Evolutionary conservation across 805 yeast species (phyloP).

Genomic region (Lipomyces orientalis): DNA sequence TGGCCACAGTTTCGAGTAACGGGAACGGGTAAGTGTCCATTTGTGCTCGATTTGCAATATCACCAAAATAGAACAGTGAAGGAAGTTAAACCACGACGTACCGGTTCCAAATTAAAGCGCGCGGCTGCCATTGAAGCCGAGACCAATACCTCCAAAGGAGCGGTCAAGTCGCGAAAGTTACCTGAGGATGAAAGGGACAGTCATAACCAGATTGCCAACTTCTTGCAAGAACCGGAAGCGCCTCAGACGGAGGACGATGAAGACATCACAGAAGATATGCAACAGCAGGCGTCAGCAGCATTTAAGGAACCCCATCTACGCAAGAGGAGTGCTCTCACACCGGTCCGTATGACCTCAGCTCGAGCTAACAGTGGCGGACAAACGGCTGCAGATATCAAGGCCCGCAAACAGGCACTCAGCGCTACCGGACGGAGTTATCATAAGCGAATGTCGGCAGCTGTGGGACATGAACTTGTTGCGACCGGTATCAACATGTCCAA

Average conservation of each 20-base stretch:
- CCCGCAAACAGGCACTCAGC: conserved; percentile 6
- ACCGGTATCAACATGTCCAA: conserved; percentile 61
- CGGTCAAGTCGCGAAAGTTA: conserved; percentile 18
- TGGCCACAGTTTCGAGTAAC: conserved; percentile 69
- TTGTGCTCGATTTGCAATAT: conserved; percentile 52
- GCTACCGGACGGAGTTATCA: conserved; percentile 19
- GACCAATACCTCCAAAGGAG: conserved; percentile 21
- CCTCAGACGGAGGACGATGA: conserved; percentile 22
- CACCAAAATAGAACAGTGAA: conserved; percentile 2
- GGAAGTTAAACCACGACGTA: conserved; percentile 11
- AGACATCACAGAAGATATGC: conserved; percentile 8
- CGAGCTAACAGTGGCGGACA: conserved; percentile 26
- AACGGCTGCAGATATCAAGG: background rate
- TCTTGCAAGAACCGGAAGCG: conserved; percentile 8
- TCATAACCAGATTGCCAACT: background rate
- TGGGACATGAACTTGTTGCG: conserved; percentile 60
- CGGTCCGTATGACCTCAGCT: conserved; percentile 34
- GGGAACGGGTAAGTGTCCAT: conserved; percentile 80
- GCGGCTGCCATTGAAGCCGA: conserved; percentile 15
- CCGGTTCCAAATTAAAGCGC: conserved; percentile 13
- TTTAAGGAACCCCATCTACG: conserved; percentile 21
- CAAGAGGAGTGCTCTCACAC: conserved; percentile 24
- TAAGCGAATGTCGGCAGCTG: conserved; percentile 20
- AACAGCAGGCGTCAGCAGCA: conserved; percentile 2
- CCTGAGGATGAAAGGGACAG: conserved; percentile 15